phyloP scores from a whole-genome alignment of 2,329 filamentous ascomycete species.

The Apiospora saccharicola region DNA sequence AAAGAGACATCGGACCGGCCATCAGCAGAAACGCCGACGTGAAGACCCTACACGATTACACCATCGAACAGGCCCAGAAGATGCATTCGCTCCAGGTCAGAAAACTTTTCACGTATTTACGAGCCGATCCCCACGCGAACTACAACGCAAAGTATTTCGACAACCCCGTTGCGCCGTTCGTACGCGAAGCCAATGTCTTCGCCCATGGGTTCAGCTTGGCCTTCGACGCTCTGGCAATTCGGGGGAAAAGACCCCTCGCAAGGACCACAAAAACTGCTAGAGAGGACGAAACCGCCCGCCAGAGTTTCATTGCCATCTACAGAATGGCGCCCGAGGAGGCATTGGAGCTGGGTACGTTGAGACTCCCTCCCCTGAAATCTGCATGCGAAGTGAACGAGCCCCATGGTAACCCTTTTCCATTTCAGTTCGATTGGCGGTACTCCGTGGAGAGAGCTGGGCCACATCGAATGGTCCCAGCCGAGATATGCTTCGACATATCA shows the following conservation, averaged over 20 bases:
- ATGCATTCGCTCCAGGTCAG: not conserved
- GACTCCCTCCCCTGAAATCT: not conserved
- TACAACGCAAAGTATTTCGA: not conserved
- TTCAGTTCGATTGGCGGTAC: not conserved
- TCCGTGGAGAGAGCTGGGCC: not conserved
- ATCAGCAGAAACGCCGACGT: not conserved
- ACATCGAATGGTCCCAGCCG: accelerated
- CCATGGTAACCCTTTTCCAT: not conserved
- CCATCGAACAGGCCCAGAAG: not conserved
- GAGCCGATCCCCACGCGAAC: not conserved
- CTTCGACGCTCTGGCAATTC: not conserved
- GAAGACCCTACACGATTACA: not conserved
- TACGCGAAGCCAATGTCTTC: not conserved
- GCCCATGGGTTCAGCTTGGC: not conserved
- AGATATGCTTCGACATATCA: not conserved
- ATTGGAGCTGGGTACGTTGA: not conserved
- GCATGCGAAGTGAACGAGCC: not conserved
- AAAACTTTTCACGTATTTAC: not conserved
- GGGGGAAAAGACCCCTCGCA: not conserved
- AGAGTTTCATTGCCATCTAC: not conserved
- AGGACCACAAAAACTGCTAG: accelerated
- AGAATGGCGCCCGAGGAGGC: not conserved
- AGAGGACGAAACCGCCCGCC: not conserved
- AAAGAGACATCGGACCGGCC: not conserved
- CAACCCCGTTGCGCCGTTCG: not conserved